phyloP scores from a whole-genome alignment of 768 basidiomycete species.

The Mrakia frigida region DNA sequence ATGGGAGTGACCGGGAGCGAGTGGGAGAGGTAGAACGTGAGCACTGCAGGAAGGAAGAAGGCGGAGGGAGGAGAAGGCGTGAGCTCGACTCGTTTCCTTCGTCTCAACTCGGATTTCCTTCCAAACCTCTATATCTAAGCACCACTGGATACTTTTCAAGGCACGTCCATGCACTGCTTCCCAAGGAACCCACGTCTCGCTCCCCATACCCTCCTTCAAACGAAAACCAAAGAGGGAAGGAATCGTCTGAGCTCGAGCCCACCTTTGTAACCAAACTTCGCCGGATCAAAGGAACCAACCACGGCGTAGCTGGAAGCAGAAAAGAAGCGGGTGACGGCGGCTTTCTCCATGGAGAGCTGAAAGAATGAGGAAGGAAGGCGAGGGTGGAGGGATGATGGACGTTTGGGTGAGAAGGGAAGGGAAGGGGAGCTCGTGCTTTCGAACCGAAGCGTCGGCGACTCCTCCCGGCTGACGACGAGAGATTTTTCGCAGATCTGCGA shows the following conservation, averaged over 20 bases:
- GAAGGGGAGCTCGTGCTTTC: too few species aligned
- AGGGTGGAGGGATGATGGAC: too few species aligned
- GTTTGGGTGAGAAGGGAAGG: too few species aligned
- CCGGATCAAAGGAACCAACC: conserved; percentile 71
- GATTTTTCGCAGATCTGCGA: too few species aligned
- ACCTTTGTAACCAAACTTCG: conserved; percentile 74
- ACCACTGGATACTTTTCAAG: conserved; percentile 7
- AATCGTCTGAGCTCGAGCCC: conserved; percentile 5
- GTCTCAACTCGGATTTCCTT: neutral
- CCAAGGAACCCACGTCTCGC: too few species aligned
- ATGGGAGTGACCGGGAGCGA: conserved; percentile 62
- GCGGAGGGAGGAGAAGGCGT: neutral
- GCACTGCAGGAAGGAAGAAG: neutral
- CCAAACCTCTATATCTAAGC: conserved; percentile 56
- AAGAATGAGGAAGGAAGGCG: too few species aligned
- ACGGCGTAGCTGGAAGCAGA: conserved; percentile 65
- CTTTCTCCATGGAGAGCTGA: conserved; percentile 3
- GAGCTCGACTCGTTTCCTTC: neutral
- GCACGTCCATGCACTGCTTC: too few species aligned
- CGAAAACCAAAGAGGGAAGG: neutral
- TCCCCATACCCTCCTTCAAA: too few species aligned
- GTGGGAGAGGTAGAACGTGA: conserved; percentile 61
- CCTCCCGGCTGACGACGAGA: too few species aligned
- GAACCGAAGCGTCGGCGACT: too few species aligned
- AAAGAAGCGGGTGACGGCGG: conserved; percentile 51